Conservation (phyloP, 352 stramenopile species). For the Phytophthora sansomeana region DNA sequence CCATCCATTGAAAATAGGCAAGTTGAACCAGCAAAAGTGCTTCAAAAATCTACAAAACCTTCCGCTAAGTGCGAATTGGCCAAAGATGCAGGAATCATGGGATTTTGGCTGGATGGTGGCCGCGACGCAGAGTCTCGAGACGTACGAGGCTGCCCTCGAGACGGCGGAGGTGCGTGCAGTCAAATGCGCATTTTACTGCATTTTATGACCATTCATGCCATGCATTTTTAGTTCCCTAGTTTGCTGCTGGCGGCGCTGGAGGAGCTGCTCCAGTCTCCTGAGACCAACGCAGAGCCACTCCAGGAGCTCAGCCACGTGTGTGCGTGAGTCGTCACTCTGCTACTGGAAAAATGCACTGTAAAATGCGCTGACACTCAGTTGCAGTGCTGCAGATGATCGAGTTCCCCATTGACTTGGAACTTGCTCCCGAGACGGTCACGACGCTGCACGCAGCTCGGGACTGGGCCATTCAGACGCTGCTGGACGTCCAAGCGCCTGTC, state of each 20-base stretch:
- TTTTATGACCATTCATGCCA: background rate
- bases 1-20: too few species aligned
- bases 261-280: conserved; percentile 25
- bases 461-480: conserved; percentile 56
- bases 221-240: conserved; percentile 29
- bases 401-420: conserved; percentile 32
- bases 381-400: conserved; percentile 60
- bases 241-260: conserved; percentile 32
- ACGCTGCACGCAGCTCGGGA: conserved; percentile 29
- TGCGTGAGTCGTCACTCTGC: conserved; percentile 23
- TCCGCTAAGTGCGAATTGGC: background rate
- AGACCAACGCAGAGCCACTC: conserved; percentile 27
- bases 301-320: conserved; percentile 43
- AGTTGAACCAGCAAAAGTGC: too few species aligned
- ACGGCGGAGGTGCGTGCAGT: conserved; percentile 36
- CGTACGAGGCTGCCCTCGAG: conserved; percentile 38
- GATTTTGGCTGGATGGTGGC: conserved; percentile 34
- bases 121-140: conserved; percentile 35
- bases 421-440: conserved; percentile 22
- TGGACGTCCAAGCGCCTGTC: conserved; percentile 24
- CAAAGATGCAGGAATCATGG: conserved; percentile 9
- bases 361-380: conserved; percentile 1
- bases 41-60: background rate
- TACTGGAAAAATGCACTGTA: background rate
- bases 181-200: background rate